These are phyloP conservation scores for Sistotremastrum suecicum DNA, from an alignment of 768 basidiomycete genomes.

Conservation along the genomic window DNA sequence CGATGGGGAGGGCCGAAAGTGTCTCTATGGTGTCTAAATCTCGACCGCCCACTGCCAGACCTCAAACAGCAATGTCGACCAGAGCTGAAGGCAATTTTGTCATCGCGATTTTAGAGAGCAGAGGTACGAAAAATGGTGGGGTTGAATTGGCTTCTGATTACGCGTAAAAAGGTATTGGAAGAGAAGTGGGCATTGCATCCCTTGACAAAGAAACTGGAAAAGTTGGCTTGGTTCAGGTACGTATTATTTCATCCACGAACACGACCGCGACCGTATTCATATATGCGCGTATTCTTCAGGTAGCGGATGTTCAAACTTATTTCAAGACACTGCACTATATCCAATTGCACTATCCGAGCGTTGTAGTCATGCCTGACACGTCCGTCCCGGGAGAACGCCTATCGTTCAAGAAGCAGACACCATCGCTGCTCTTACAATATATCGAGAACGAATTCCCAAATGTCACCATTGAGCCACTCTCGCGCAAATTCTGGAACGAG, in stretches of 20 bases:
- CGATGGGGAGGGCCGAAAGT: no score
- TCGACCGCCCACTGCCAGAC: slow-evolving; percentile 42
- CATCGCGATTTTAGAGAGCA: slow-evolving; percentile 59
- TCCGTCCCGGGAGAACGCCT: slow-evolving; percentile 39
- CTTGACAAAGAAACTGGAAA: slow-evolving; percentile 69
- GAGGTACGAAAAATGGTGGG: slow-evolving; percentile 20
- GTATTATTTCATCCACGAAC: slow-evolving; percentile 2
- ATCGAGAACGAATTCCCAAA: slow-evolving; percentile 63
- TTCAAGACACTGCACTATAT: slow-evolving; percentile 81
- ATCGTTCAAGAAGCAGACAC: slow-evolving; percentile 15
- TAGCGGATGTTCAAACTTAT: slow-evolving; percentile 79
- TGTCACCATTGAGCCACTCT: slow-evolving; percentile 52
- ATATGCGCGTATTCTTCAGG: slow-evolving; percentile 23
- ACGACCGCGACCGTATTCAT: neutral
- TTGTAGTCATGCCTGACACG: slow-evolving; percentile 74
- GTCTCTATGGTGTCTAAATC: slow-evolving; percentile 19
- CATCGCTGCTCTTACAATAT: slow-evolving; percentile 56
- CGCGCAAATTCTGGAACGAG: slow-evolving; percentile 79
- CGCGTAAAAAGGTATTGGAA: slow-evolving; percentile 32
- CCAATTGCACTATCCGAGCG: slow-evolving; percentile 56
- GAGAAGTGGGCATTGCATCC: slow-evolving; percentile 80
- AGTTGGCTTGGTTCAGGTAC: slow-evolving; percentile 69
- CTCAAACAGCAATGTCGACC: slow-evolving; percentile 49
- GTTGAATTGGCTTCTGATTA: neutral
- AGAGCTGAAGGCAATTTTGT: slow-evolving; percentile 47